Percentiles rank a stretch among this genome's conserved stretches.
These are phyloP conservation scores for Vararia minispora DNA, from an alignment of 768 basidiomycete species.

Conservation along the genomic window DNA sequence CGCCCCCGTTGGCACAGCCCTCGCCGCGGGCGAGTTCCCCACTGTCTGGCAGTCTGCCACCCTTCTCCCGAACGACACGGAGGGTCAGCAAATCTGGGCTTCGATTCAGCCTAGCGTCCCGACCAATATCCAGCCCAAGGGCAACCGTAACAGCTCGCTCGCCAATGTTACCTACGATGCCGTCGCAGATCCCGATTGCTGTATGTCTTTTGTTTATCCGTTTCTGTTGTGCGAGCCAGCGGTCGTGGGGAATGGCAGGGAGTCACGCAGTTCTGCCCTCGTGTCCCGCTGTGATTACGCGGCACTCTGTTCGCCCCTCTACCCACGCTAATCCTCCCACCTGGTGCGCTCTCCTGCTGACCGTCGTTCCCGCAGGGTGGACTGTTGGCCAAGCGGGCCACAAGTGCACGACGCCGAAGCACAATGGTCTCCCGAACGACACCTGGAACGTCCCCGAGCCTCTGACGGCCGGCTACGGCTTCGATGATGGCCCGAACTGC, in stretches of 20 bases:
- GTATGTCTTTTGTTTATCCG: too few species aligned
- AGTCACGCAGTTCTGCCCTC: too few species aligned
- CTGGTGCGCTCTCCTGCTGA: background rate
- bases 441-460: constrained; percentile 43
- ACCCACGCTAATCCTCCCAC: too few species aligned
- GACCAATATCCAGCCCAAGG: constrained; percentile 31
- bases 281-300: too few species aligned
- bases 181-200: constrained; percentile 10
- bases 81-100: constrained; percentile 26
- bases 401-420: constrained; percentile 38
- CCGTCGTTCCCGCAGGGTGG: constrained; percentile 25
- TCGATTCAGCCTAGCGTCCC: constrained; percentile 34
- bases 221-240: too few species aligned
- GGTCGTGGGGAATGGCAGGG: too few species aligned
- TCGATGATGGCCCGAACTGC: constrained; percentile 59
- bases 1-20: background rate
- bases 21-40: constrained; percentile 6
- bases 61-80: constrained; percentile 6
- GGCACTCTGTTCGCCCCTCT: too few species aligned
- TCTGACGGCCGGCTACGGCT: constrained; percentile 43
- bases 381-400: too few species aligned
- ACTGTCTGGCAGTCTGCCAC: constrained; percentile 7
- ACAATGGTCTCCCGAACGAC: constrained; percentile 31
- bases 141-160: background rate
- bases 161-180: constrained; percentile 6